These are phyloP conservation scores for Nectriaceae sp. DNA, from an alignment of 2,329 filamentous ascomycete species.

Conservation along the genomic window DNA sequence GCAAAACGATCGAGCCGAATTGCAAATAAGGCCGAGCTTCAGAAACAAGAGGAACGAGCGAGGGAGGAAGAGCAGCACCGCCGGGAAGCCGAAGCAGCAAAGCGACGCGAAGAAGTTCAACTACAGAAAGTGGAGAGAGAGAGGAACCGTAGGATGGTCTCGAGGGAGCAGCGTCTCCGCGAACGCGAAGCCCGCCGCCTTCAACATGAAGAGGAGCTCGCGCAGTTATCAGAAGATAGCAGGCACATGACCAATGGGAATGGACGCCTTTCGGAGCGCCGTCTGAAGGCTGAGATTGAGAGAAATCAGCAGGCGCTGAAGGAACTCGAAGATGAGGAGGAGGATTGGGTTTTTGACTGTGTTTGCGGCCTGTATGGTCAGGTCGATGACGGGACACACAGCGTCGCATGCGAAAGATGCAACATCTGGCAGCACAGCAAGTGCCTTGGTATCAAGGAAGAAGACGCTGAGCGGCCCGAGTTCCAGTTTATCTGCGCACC, in stretches of 20 bases:
- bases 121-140: conserved; percentile 65
- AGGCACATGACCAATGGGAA: conserved; percentile 54
- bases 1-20: conserved; percentile 93
- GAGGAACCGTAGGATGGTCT: conserved; percentile 77
- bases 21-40: conserved; percentile 77
- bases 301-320: conserved; percentile 75
- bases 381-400: conserved; percentile 92
- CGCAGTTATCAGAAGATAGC: conserved; percentile 75
- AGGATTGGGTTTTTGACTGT: conserved; percentile 94
- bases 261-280: conserved; percentile 73
- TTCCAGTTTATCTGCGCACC: conserved; percentile 85
- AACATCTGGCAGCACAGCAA: conserved; percentile 97
- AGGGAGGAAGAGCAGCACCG: conserved; percentile 63
- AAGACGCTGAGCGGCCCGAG: conserved; percentile 79
- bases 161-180: conserved; percentile 80
- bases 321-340: conserved; percentile 71
- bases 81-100: conserved; percentile 60
- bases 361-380: conserved; percentile 88
- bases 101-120: conserved; percentile 67
- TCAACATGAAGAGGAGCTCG: conserved; percentile 82
- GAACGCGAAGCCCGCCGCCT: conserved; percentile 83
- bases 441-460: conserved; percentile 78
- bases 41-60: conserved; percentile 70
- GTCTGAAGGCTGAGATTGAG: conserved; percentile 80
- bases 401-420: conserved; percentile 90